Conservation (phyloP, 2,329 filamentous ascomycete genomes). For the Ophiostoma himal-ulmi region DNA sequence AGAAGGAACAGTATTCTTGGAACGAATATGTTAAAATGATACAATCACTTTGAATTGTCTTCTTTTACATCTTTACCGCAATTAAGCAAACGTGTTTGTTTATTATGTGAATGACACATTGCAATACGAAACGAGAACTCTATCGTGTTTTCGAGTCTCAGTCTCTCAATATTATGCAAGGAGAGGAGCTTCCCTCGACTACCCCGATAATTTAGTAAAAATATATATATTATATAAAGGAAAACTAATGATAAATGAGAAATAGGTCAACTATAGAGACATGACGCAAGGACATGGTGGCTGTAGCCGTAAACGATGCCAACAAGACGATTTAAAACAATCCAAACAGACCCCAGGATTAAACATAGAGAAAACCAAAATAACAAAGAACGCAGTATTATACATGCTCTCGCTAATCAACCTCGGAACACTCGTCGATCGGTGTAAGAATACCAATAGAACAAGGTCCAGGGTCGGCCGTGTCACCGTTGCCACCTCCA, state of each 20-base stretch:
- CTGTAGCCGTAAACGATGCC: not conserved
- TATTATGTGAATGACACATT: not conserved
- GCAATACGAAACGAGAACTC: not conserved
- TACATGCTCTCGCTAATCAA: not conserved
- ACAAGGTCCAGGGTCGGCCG: not conserved
- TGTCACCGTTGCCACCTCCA: not conserved
- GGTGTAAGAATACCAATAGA: not conserved
- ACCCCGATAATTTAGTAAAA: not conserved
- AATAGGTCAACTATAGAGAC: not conserved
- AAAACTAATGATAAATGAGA: not conserved
- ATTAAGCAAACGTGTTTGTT: not conserved
- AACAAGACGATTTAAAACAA: not conserved
- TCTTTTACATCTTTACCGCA: too few species aligned
- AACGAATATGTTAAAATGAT: not conserved
- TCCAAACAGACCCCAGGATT: not conserved
- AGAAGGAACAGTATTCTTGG: not conserved
- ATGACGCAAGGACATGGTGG: slow-evolving; percentile 2
- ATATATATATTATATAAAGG: not conserved
- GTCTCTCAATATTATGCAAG: not conserved
- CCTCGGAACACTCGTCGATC: slow-evolving; percentile 6
- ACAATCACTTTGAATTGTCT: not conserved
- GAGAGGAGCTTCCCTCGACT: not conserved
- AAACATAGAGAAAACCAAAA: not conserved
- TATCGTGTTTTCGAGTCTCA: not conserved
- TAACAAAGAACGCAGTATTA: not conserved